Evolutionary conservation across 164 flowering plant species (phyloP).

Genomic region (Piper betle): DNA sequence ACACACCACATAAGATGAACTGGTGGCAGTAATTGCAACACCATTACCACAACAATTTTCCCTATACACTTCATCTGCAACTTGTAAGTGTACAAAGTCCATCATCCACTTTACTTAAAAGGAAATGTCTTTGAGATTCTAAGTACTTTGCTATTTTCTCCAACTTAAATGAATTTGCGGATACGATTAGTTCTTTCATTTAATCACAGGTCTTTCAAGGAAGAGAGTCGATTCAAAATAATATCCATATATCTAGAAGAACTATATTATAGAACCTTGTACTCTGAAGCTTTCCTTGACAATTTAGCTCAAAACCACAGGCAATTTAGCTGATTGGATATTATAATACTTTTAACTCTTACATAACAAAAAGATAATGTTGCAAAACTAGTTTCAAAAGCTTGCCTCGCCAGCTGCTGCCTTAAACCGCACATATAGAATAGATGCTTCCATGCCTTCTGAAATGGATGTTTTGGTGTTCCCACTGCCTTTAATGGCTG

Average conservation of each 20-base stretch:
- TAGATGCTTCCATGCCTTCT: conserved; percentile 90
- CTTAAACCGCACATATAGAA: conserved; percentile 88
- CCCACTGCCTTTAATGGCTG: conserved; percentile 47
- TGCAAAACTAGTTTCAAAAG: too few relatives aligned
- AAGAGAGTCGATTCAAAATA: too few relatives aligned
- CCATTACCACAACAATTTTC: not conserved
- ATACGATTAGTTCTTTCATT: not conserved
- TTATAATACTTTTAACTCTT: too few relatives aligned
- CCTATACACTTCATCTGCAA: too few relatives aligned
- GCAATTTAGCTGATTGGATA: not conserved
- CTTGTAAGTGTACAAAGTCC: too few relatives aligned
- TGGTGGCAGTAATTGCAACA: not conserved
- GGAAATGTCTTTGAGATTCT: not conserved
- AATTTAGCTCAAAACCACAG: too few relatives aligned
- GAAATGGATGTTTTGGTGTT: conserved; percentile 52
- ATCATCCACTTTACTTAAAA: too few relatives aligned
- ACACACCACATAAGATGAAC: not conserved
- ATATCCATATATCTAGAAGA: too few relatives aligned
- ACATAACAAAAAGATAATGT: too few relatives aligned
- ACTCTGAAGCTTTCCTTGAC: not conserved
- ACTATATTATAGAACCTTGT: not conserved
- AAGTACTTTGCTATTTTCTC: not conserved
- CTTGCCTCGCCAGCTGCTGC: conserved; percentile 91
- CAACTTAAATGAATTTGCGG: not conserved
- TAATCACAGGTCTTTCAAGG: not conserved